Evolutionary conservation across 305 asterid species (phyloP), one percentile per base, ranked within the genome.

Genomic region (Solanum chacoense): DNA sequence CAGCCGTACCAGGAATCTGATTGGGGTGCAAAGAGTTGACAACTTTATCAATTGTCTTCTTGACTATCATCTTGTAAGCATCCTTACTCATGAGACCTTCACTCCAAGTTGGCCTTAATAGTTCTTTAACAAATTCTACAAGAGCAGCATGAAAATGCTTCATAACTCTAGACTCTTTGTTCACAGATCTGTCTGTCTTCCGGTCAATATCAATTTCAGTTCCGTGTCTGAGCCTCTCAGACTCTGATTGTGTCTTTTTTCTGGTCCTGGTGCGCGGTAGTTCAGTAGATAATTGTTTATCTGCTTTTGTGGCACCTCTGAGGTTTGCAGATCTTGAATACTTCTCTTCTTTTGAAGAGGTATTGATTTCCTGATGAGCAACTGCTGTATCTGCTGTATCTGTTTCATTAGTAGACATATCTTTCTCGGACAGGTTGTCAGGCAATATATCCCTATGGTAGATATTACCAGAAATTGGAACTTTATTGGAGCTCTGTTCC

Each of bases 101-200:
- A 6, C 92, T 93, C 99, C 99, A 98, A 31, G 94, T 91, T 87
- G 99, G 99, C 88, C 88, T 95, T 88, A 98, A 89, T 92, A 98
- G 91, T 55, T 96, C 98, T 89, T 98, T 98, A 81, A 98, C 92
- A 89, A 89, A 92, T 34, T 95, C 99, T 78, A 95, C 93, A 83
- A 98, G 97, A 75, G 96, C 95, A 42, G 94, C 89, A 80, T 92
- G 96, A 88, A 98, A 95, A 84, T 87, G 79, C 87, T 93, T 96
- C 85, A 90, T 26, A 74, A 93, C 93, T 90, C 90, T 94, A 5
- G 95, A 89, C 38, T 94, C 96, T 88, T 81, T 92, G 86, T 90
- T 92, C 88, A 84, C 67, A 26, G 89, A 88, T 55, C 83, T 92
- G 29, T 89, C 93, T 89, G 86, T 90, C 92, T 93, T 91, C 88